These are phyloP conservation scores for Peziza echinospora DNA, from an alignment of 495 filamentous ascomycete genomes.

Conservation along the genomic window DNA sequence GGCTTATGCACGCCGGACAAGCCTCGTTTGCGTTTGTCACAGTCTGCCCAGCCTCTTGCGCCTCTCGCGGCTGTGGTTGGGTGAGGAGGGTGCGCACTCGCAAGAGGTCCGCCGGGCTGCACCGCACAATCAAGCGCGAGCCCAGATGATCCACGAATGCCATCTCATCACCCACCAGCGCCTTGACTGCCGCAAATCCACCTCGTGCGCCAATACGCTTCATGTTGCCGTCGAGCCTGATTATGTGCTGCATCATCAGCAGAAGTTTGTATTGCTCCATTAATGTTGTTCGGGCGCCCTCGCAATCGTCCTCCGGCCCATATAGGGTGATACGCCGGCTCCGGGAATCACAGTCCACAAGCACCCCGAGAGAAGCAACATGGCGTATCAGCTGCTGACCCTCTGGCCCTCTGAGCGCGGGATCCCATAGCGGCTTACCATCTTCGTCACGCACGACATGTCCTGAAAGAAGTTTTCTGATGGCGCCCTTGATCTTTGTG, in stretches of 20 bases:
- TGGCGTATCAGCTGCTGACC: constrained; percentile 2
- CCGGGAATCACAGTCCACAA: constrained; percentile 8
- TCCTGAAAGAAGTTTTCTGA: constrained; percentile 7
- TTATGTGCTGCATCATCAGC: constrained; percentile 3
- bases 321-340: constrained; percentile 4
- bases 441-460: constrained; percentile 2
- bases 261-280: constrained; percentile 3
- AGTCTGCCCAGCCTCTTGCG: no score
- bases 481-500: constrained; percentile 2
- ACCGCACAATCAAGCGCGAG: constrained; percentile 4
- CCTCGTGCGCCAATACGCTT: constrained; percentile 6
- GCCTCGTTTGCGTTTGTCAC: constrained; percentile 2
- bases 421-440: constrained; percentile 8
- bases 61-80: neutral
- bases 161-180: constrained; percentile 4
- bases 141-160: constrained; percentile 3
- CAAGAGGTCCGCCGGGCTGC: neutral
- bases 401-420: constrained; percentile 2
- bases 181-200: constrained; percentile 4
- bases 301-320: neutral
- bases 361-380: constrained; percentile 1
- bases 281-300: neutral
- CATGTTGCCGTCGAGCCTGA: constrained; percentile 2
- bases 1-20: constrained; percentile 21
- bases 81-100: neutral